A percentile compares a stretch with the other conserved stretches of the same genome.
Evolutionary conservation across 768 basidiomycete genomes (phyloP).

Genomic region (Phanerochaete carnosa): DNA sequence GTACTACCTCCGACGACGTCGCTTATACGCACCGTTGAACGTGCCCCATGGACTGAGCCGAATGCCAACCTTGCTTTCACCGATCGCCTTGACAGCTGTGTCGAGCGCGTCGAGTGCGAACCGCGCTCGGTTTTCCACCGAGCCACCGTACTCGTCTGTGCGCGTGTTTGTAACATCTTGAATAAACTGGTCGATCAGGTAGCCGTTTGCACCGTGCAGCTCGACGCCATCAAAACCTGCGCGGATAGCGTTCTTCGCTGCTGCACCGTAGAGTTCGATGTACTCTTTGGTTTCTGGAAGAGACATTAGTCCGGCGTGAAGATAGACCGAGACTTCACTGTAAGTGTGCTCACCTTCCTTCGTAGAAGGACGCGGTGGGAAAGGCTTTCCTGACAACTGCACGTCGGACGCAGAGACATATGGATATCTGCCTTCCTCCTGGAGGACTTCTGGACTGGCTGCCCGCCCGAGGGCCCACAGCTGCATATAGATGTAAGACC

Average conservation of each 20-base stretch:
- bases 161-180: slow-evolving; percentile 36
- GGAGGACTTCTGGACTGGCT: slow-evolving; percentile 32
- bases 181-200: slow-evolving; percentile 39
- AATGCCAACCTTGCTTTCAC: slow-evolving; percentile 37
- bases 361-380: slow-evolving; percentile 23
- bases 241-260: slow-evolving; percentile 26
- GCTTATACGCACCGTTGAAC: slow-evolving; percentile 23
- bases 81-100: slow-evolving; percentile 38
- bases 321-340: neutral
- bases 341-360: slow-evolving; percentile 1
- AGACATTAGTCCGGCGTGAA: neutral
- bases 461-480: slow-evolving; percentile 55
- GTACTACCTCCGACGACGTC: slow-evolving; percentile 4
- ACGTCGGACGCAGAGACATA: slow-evolving; percentile 33
- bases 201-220: slow-evolving; percentile 30
- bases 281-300: slow-evolving; percentile 33
- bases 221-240: slow-evolving; percentile 50
- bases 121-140: slow-evolving; percentile 41
- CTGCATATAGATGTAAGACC: slow-evolving; percentile 51
- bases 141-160: slow-evolving; percentile 48
- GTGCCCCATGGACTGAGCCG: slow-evolving; percentile 34
- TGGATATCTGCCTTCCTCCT: slow-evolving; percentile 31
- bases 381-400: slow-evolving; percentile 7
- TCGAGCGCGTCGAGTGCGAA: slow-evolving; percentile 43
- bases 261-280: slow-evolving; percentile 24